A percentile compares a stretch with the other conserved stretches of the same genome.
phyloP scores from a whole-genome alignment of 345 rosid species.

The Populus ilicifolia region DNA sequence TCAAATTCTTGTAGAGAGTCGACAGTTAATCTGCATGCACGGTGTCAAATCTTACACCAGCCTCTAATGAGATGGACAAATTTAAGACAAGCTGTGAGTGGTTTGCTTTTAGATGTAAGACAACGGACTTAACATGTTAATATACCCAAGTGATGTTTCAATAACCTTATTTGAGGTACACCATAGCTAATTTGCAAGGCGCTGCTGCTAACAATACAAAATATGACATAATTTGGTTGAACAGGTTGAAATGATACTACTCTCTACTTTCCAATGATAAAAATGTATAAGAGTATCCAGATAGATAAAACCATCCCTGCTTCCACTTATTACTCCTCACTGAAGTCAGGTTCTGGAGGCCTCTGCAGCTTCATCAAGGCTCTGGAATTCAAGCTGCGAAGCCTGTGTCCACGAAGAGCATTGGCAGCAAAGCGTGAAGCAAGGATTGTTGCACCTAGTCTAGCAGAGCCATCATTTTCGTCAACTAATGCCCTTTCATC shows the following conservation, averaged over 20 bases:
- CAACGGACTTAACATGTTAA: not conserved
- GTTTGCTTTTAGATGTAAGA: not conserved
- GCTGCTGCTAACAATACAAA: not conserved
- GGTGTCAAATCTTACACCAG: not conserved
- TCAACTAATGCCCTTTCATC: conserved; percentile 30
- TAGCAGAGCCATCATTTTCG: conserved; percentile 22
- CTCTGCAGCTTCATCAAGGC: conserved; percentile 54
- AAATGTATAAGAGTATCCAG: not conserved
- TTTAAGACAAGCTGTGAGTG: not conserved
- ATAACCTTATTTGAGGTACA: not conserved
- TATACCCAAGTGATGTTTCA: not conserved
- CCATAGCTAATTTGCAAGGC: not conserved
- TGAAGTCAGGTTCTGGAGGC: conserved; percentile 81
- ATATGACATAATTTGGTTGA: not conserved
- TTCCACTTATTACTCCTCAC: conserved; percentile 1
- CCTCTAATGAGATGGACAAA: not conserved
- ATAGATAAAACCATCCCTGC: not conserved
- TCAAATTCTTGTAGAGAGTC: not conserved
- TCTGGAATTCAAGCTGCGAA: conserved; percentile 24
- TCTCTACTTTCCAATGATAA: not conserved
- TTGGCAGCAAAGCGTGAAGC: conserved; percentile 80
- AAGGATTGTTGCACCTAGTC: conserved; percentile 56
- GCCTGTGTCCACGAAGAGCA: conserved; percentile 51
- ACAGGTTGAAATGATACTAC: not conserved
- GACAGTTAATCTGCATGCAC: too few species aligned